Conservation (phyloP, 768 basidiomycete genomes). For the Rubroboletus pulcherrimus region DNA sequence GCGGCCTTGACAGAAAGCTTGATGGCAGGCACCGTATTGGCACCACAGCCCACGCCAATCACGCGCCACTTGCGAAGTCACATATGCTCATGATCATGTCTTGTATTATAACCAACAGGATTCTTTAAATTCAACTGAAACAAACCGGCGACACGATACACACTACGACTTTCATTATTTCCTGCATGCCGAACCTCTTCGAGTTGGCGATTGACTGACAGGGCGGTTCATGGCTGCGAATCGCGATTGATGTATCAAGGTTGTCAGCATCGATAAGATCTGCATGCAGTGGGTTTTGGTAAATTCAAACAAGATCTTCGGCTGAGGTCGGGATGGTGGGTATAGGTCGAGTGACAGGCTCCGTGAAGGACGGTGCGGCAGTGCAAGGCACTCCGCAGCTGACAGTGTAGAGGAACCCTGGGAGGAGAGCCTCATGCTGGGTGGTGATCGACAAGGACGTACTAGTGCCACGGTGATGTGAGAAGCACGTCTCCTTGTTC, state of each 20-base stretch:
- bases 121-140: not conserved
- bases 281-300: not conserved
- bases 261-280: not conserved
- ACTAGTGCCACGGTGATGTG: slow-evolving; percentile 12
- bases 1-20: not conserved
- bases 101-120: not conserved
- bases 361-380: not conserved
- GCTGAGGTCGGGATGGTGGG: not conserved
- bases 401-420: not conserved
- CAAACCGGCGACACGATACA: not conserved
- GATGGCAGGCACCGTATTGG: not conserved
- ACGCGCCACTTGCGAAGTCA: not conserved
- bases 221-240: not conserved
- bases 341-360: not conserved
- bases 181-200: not conserved
- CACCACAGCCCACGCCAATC: not conserved
- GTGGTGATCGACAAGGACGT: not conserved
- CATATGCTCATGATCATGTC: not conserved
- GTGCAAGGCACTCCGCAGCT: not conserved
- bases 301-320: not conserved
- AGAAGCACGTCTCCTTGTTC: not conserved
- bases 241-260: not conserved
- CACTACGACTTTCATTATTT: not conserved
- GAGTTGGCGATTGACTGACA: not conserved
- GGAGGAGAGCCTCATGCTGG: not conserved